Evolutionary conservation across 805 yeast genomes (phyloP).

Genomic region (Zygosaccharomyces rouxii): DNA sequence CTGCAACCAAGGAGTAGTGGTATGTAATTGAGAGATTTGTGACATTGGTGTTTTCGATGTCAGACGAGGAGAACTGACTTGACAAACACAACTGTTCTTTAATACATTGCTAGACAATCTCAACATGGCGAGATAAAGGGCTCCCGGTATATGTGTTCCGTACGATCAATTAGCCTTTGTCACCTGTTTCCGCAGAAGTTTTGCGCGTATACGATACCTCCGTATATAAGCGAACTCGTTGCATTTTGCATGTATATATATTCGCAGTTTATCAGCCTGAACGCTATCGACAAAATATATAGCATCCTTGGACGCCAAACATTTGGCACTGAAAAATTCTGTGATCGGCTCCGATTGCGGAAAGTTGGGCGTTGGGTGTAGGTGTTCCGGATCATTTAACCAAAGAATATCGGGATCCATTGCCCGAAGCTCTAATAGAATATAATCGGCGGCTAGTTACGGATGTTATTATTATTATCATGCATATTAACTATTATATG

Average conservation of each 20-base stretch:
- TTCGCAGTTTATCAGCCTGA: neutral
- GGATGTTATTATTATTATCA: neutral
- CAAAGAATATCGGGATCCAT: neutral
- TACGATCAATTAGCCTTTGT: neutral
- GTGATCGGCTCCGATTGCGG: constrained; percentile 4
- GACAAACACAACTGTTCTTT: constrained; percentile 5
- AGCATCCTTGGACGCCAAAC: neutral
- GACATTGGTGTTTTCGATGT: constrained; percentile 4
- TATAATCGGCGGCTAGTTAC: neutral
- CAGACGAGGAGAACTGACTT: neutral
- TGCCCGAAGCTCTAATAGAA: neutral
- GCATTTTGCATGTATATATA: neutral
- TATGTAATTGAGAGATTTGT: constrained; percentile 6
- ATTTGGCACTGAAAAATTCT: neutral
- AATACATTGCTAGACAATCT: constrained; percentile 8
- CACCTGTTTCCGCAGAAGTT: neutral
- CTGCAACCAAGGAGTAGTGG: constrained; percentile 5
- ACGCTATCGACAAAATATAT: neutral
- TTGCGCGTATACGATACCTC: neutral
- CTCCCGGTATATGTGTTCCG: neutral
- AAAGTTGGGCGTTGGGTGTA: neutral
- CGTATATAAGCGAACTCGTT: neutral
- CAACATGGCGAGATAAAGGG: constrained; percentile 4
- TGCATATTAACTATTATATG: neutral
- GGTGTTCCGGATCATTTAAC: neutral